phyloP scores from a whole-genome alignment of 1,284 basidiomycete genomes.

The Trichosporon coremiiforme region DNA sequence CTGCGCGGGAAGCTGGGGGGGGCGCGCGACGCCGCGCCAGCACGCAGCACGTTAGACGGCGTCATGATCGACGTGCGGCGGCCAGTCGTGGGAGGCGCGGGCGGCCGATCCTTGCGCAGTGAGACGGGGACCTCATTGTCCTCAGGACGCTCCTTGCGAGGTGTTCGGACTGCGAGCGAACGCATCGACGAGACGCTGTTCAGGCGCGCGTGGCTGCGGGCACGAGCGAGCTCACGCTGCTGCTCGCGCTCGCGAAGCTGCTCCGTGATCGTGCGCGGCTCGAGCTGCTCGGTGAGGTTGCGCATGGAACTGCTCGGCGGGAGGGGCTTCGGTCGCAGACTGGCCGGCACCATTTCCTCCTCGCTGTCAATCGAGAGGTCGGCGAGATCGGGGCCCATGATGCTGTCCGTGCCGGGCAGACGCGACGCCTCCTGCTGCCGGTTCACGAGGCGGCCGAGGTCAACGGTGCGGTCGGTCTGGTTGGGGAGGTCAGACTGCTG shows the following conservation, averaged over 20 bases:
- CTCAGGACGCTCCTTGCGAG: not conserved
- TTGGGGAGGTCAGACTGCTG: not conserved
- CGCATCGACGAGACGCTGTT: conserved; percentile 7
- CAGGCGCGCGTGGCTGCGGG: not conserved
- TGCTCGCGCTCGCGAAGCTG: conserved; percentile 11
- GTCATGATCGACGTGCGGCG: not conserved
- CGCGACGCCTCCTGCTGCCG: not conserved
- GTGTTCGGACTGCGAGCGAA: not conserved
- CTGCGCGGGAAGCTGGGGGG: not conserved
- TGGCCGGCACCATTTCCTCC: not conserved
- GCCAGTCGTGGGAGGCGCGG: not conserved
- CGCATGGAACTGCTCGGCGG: conserved; percentile 1
- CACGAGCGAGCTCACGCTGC: conserved; percentile 7
- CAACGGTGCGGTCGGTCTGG: conserved; percentile 7
- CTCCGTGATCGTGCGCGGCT: conserved; percentile 3
- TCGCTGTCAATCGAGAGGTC: conserved; percentile 14
- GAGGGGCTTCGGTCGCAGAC: conserved; percentile 1
- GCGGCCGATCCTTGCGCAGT: not conserved
- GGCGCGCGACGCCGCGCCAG: conserved; percentile 3
- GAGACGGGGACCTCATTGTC: not conserved
- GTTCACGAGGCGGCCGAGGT: conserved; percentile 9
- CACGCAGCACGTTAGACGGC: not conserved
- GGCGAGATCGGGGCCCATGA: not conserved
- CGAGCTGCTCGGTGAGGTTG: conserved; percentile 8
- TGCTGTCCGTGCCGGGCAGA: not conserved